A percentile compares a stretch with the other conserved stretches of the same genome.
Conservation (phyloP, 129 eudicot genomes). For the Gnaphalium uliginosum region DNA sequence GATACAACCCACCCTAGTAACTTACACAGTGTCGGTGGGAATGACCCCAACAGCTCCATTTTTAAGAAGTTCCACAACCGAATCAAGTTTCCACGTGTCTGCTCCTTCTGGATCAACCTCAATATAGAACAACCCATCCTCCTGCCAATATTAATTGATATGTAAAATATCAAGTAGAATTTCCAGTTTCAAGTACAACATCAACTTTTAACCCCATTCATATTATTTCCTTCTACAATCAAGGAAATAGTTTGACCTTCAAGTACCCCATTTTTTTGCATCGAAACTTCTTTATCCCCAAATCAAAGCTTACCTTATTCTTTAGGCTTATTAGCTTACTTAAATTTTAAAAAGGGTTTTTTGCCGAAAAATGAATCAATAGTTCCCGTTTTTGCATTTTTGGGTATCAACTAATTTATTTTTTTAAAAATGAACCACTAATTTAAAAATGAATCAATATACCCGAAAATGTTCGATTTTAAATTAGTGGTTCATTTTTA, state of each 20-base stretch:
- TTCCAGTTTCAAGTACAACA: constrained; percentile 6
- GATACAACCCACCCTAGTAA: neutral
- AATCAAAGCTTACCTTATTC: neutral
- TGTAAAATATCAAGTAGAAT: neutral
- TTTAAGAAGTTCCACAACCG: constrained; percentile 67
- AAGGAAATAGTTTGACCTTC: neutral
- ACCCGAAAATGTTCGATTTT: too few species aligned
- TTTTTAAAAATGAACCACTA: too few species aligned
- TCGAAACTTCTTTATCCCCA: neutral
- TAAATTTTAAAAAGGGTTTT: too few species aligned
- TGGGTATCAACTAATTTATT: too few species aligned
- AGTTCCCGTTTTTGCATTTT: too few species aligned
- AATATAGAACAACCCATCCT: constrained; percentile 57
- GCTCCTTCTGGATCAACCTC: constrained; percentile 72
- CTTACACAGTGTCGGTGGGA: constrained; percentile 95
- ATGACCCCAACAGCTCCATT: constrained; percentile 95
- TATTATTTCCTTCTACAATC: neutral
- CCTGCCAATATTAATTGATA: constrained; percentile 36
- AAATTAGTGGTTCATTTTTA: too few species aligned
- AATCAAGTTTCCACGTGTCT: constrained; percentile 83
- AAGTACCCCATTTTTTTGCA: neutral
- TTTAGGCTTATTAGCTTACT: neutral
- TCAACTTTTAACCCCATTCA: constrained; percentile 2
- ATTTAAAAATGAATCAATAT: too few species aligned
- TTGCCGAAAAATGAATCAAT: too few species aligned